These are phyloP conservation scores for Xylariaceae sp. DNA, from an alignment of 2,329 filamentous ascomycete genomes.

Conservation along the genomic window DNA sequence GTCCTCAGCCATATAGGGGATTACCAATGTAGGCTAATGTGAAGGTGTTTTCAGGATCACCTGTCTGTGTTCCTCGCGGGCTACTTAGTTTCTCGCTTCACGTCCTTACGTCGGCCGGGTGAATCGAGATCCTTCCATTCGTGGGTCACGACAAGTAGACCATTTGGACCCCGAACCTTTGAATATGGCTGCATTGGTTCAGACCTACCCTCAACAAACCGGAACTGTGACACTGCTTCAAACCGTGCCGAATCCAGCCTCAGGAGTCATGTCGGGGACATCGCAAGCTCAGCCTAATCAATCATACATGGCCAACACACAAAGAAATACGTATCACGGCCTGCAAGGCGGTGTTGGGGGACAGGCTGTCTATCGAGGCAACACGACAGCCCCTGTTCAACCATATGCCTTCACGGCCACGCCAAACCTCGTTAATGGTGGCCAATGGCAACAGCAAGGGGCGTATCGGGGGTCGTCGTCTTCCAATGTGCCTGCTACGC, in stretches of 20 bases:
- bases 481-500: constrained; percentile 46
- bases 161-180: constrained; percentile 17
- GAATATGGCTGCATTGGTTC: constrained; percentile 80
- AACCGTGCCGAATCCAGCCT: constrained; percentile 67
- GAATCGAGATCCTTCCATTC: constrained; percentile 20
- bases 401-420: constrained; percentile 77
- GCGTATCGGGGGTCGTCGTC: constrained; percentile 51
- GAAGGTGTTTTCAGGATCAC: background rate
- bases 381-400: constrained; percentile 62
- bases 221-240: constrained; percentile 76
- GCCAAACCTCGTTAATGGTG: constrained; percentile 62
- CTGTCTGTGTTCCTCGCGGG: constrained; percentile 2
- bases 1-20: background rate
- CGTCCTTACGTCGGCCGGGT: constrained; percentile 15
- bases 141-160: constrained; percentile 23
- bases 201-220: constrained; percentile 77
- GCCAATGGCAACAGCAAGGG: constrained; percentile 55
- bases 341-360: constrained; percentile 48
- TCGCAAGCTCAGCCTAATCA: constrained; percentile 53
- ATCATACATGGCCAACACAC: constrained; percentile 52
- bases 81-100: background rate
- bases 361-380: constrained; percentile 57
- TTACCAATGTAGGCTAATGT: constrained; percentile 10
- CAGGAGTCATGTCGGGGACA: constrained; percentile 56
- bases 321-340: constrained; percentile 55